Conservation (phyloP, 2,329 filamentous ascomycete species). For the Helotiales sp. region DNA sequence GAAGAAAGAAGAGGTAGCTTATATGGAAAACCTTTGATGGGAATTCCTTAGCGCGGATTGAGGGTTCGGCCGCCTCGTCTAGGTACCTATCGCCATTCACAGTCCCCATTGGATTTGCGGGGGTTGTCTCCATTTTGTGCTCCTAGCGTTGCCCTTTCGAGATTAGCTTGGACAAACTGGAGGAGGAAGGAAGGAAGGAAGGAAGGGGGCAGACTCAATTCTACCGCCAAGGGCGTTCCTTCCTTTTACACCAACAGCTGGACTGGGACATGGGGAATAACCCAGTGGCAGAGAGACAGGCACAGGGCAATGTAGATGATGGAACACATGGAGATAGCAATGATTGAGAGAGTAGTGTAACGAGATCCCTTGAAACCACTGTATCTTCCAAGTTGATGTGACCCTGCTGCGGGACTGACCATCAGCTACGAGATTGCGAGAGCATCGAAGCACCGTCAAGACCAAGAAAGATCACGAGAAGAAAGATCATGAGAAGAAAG, state of each 20-base stretch:
- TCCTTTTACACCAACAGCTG: slow-evolving; percentile 1
- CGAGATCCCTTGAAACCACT: background rate
- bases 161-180: background rate
- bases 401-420: no score
- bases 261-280: background rate
- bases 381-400: no score
- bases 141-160: background rate
- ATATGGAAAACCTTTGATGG: background rate
- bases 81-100: background rate
- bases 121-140: background rate
- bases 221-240: background rate
- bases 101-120: background rate
- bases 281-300: background rate
- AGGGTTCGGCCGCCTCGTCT: background rate
- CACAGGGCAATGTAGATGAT: background rate
- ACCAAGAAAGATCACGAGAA: background rate
- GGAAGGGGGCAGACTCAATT: background rate
- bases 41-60: background rate
- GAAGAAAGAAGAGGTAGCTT: background rate
- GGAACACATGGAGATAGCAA: background rate
- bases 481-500: no score
- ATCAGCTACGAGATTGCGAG: background rate
- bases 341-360: background rate
- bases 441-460: background rate
- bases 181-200: background rate